Base-by-base conservation (phyloP, 495 filamentous ascomycete species). In the Hypoxylon perforatum region DNA sequence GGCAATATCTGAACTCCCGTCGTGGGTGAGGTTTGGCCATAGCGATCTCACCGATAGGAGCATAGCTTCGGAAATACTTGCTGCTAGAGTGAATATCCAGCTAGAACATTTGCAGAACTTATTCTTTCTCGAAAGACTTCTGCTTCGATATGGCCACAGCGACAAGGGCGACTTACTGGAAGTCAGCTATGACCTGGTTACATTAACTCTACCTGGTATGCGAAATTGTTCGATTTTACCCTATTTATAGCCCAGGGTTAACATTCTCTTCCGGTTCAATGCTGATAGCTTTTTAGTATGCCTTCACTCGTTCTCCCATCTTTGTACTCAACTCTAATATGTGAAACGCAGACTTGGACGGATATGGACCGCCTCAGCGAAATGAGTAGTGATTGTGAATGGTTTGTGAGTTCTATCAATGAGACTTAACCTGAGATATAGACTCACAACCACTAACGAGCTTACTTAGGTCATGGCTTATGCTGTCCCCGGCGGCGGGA, bases 401-500 rank as follows among this genome's bases (percentile, higher is more conserved):
- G 86, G 80, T 69, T 88, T 28, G 84, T 88, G 77, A 69, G 84
- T 76, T 19, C 38, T 2, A 18, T 23, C 10, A n/a, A n/a, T n/a
- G n/a, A n/a, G n/a, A n/a, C n/a, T n/a, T n/a, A n/a, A n/a, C n/a
- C n/a, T n/a, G n/a, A n/a, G n/a, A n/a, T n/a, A n/a, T n/a, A n/a
- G n/a, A n/a, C 48, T n/a, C 4, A 22, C 6, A 4, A 8, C 28
- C 14, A 47, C 51, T 78, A 25, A 69, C 61, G 53, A 60, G 72
- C 54, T 17, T 70, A 25, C 19, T 0, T 42, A 85, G 78, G 77
- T 84, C 15, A 81, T 85, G 54, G 81, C 78, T 30, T 82, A 80
- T 51, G 88, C 84, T 12, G 81, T 89, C 4, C 88, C 84, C 2
- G 77, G 79, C 12, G 87, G 86, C 2, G 85, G 85, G 7, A 83